phyloP scores from a whole-genome alignment of 2,329 filamentous ascomycete genomes.

The Paecilomyces formosus region DNA sequence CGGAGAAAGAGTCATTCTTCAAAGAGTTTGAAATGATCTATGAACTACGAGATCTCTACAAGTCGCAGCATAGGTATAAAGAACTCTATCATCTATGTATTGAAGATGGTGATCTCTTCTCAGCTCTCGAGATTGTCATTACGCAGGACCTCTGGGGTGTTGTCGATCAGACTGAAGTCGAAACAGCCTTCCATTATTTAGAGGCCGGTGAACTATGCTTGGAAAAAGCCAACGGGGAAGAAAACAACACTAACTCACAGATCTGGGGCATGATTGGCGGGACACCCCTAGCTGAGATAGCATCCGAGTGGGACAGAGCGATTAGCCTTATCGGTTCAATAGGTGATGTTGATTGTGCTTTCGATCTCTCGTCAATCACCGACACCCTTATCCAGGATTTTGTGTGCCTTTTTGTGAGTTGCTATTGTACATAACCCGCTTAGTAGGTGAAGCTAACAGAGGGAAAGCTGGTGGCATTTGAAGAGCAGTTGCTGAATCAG shows the following conservation, averaged over 20 bases:
- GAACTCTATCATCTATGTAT: slow-evolving; percentile 4
- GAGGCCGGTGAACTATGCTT: background rate
- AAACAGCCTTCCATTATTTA: background rate
- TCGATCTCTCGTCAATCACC: slow-evolving; percentile 5
- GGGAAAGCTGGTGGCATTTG: background rate
- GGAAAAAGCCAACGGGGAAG: background rate
- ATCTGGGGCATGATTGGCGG: background rate
- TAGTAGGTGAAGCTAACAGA: background rate
- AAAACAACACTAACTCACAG: background rate
- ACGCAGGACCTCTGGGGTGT: background rate
- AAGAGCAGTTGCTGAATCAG: background rate
- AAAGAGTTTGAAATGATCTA: slow-evolving; percentile 12
- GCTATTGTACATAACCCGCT: background rate
- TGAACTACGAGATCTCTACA: slow-evolving; percentile 7
- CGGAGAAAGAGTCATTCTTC: slow-evolving; percentile 10
- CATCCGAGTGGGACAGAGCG: background rate
- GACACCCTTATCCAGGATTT: slow-evolving; percentile 4
- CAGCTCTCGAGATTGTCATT: background rate
- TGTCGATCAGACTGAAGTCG: background rate
- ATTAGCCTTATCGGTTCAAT: background rate
- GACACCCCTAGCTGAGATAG: background rate
- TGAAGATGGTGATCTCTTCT: background rate
- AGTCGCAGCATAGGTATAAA: slow-evolving; percentile 3
- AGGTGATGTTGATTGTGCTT: background rate
- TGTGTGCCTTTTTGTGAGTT: background rate